A percentile compares a stretch with the other conserved stretches of the same genome.
Conservation (phyloP, 179 eudicot species). For the Heliamphora pulchella region DNA sequence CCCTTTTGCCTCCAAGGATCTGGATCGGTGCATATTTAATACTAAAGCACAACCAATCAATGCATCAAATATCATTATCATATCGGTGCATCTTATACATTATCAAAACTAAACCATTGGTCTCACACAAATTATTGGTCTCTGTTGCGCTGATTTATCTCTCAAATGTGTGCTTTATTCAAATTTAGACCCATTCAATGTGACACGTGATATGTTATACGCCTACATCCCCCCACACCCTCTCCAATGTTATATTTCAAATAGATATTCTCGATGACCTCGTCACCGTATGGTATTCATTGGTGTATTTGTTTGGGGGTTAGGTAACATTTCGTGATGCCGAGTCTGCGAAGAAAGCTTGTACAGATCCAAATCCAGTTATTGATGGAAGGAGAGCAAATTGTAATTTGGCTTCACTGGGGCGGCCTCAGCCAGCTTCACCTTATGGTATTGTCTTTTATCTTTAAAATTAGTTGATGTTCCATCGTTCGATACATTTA, state of each 20-base stretch:
- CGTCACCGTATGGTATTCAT: background rate
- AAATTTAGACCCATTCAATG: background rate
- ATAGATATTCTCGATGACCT: background rate
- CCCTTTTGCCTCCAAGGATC: no score
- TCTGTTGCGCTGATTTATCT: background rate
- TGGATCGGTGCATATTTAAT: no score
- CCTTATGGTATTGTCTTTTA: slow-evolving; percentile 30
- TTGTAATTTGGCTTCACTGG: slow-evolving; percentile 65
- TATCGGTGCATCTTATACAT: no score
- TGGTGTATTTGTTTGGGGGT: slow-evolving; percentile 11
- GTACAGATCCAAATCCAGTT: slow-evolving; percentile 55
- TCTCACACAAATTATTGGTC: background rate
- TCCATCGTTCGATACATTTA: background rate
- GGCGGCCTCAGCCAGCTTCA: slow-evolving; percentile 43
- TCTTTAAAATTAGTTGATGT: slow-evolving; percentile 1
- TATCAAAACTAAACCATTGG: no score
- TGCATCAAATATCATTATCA: no score
- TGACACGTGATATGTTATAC: background rate
- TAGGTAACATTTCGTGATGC: slow-evolving; percentile 29
- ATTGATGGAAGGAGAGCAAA: slow-evolving; percentile 70
- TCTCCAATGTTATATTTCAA: background rate
- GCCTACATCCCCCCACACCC: background rate
- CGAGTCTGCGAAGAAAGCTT: slow-evolving; percentile 64
- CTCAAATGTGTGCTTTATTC: background rate
- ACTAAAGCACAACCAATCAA: no score